phyloP scores from a whole-genome alignment of 1,139 yeast species.

The Petasospora rhodanensis region DNA sequence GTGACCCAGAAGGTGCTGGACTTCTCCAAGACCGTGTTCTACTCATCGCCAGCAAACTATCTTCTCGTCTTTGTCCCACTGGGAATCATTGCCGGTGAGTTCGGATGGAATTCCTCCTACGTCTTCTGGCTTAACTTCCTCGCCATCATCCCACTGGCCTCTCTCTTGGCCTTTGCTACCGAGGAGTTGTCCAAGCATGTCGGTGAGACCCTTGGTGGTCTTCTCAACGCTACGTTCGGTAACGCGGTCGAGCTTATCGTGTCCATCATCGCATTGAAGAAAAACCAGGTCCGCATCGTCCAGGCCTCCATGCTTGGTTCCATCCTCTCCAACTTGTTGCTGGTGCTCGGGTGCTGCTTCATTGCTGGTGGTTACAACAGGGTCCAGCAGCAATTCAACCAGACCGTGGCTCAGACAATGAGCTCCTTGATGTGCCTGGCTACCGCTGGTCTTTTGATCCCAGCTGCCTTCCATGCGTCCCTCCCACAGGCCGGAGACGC shows the following conservation, averaged over 20 bases:
- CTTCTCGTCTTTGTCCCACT: conserved; percentile 80
- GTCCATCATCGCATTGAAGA: conserved; percentile 79
- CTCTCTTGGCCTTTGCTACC: conserved; percentile 84
- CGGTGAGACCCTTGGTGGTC: conserved; percentile 86
- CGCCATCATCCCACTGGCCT: conserved; percentile 91
- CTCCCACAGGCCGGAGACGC: conserved; percentile 41
- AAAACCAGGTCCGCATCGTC: conserved; percentile 87
- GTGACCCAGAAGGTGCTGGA: not conserved
- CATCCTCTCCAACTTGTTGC: conserved; percentile 75
- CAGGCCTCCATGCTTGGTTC: conserved; percentile 97
- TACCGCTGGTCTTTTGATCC: conserved; percentile 80
- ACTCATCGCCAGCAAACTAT: conserved; percentile 73
- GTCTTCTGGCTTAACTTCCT: conserved; percentile 75
- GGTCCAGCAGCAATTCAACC: conserved; percentile 84
- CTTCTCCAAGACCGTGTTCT: conserved; percentile 32
- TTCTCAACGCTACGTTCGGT: conserved; percentile 93
- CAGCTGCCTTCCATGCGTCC: conserved; percentile 93
- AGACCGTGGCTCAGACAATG: conserved; percentile 97
- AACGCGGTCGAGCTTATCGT: conserved; percentile 93
- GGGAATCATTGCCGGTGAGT: conserved; percentile 69
- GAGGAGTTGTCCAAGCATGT: conserved; percentile 86
- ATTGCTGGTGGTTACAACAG: conserved; percentile 88
- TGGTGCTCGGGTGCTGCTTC: conserved; percentile 95
- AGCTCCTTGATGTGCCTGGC: conserved; percentile 88
- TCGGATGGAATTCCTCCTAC: conserved; percentile 53